Conservation (phyloP, 148 eudicot species). For the Chenopodium suecicum region DNA sequence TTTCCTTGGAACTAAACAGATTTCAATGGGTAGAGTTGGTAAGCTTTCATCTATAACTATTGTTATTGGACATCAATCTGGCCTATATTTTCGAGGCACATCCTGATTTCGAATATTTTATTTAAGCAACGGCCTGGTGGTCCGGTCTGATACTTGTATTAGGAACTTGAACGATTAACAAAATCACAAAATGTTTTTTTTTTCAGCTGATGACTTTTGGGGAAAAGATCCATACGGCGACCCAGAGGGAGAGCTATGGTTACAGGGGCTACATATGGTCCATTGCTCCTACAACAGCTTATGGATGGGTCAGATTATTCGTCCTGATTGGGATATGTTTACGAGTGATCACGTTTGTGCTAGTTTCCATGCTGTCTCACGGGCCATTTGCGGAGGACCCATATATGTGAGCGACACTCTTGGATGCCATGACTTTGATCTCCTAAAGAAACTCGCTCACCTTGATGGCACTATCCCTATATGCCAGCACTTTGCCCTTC, state of each 20-base stretch:
- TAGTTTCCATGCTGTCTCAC: conserved; percentile 53
- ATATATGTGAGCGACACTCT: conserved; percentile 60
- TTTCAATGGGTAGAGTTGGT: conserved; percentile 64
- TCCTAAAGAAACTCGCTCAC: conserved; percentile 40
- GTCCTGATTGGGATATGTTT: conserved; percentile 71
- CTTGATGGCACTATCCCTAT: conserved; percentile 59
- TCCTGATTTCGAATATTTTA: too few relatives aligned
- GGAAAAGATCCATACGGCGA: conserved; percentile 53
- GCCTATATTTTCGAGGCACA: background rate
- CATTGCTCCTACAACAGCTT: conserved; percentile 70
- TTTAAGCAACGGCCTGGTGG: too few relatives aligned
- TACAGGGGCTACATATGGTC: conserved; percentile 69
- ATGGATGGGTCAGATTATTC: conserved; percentile 65
- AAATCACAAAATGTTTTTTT: background rate
- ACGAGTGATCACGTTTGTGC: conserved; percentile 54
- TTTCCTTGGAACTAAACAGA: conserved; percentile 59
- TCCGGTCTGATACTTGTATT: too few relatives aligned
- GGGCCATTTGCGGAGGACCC: conserved; percentile 64
- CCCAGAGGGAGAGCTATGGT: conserved; percentile 55
- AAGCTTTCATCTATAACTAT: conserved; percentile 1
- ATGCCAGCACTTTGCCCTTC: conserved; percentile 55
- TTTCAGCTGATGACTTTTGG: conserved; percentile 56
- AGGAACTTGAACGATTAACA: background rate
- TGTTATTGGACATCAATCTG: background rate
- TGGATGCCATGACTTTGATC: conserved; percentile 54